A percentile compares a stretch with the other conserved stretches of the same genome.
Conservation (phyloP, 1,284 basidiomycete genomes). For the Coniophora puteana region DNA sequence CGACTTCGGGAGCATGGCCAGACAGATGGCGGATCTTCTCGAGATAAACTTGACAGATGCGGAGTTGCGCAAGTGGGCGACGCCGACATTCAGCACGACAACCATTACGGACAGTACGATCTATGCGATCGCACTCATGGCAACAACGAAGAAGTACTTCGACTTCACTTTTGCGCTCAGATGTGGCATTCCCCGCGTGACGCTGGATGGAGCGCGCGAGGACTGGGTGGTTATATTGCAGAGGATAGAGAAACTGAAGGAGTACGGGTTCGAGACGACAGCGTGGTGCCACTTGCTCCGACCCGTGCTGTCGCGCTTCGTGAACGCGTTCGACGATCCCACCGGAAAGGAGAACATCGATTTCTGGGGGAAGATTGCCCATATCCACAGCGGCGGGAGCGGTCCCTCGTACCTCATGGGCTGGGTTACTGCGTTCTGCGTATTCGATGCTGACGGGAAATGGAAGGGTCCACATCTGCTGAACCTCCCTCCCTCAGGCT, state of each 20-base stretch:
- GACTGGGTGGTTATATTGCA: slow-evolving; percentile 35
- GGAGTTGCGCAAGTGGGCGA: slow-evolving; percentile 36
- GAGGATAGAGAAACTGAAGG: slow-evolving; percentile 32
- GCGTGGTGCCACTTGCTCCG: slow-evolving; percentile 35
- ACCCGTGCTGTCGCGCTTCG: slow-evolving; percentile 35
- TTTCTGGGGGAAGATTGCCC: slow-evolving; percentile 35
- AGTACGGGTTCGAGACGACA: slow-evolving; percentile 32
- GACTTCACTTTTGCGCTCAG: slow-evolving; percentile 23
- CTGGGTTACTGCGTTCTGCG: slow-evolving; percentile 40
- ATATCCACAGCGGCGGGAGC: slow-evolving; percentile 18
- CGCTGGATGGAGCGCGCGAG: slow-evolving; percentile 33
- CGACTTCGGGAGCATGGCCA: slow-evolving; percentile 24
- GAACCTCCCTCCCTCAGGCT: too few species aligned
- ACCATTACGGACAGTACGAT: slow-evolving; percentile 36
- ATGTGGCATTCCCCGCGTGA: slow-evolving; percentile 47
- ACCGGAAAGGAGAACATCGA: slow-evolving; percentile 24
- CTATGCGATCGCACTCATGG: slow-evolving; percentile 42
- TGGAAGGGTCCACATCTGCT: slow-evolving; percentile 31
- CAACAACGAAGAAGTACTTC: slow-evolving; percentile 39
- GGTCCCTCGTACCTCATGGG: slow-evolving; percentile 29
- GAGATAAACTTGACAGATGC: slow-evolving; percentile 33
- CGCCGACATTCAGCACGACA: slow-evolving; percentile 46
- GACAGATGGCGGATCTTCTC: slow-evolving; percentile 31
- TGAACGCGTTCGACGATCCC: slow-evolving; percentile 31
- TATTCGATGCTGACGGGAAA: slow-evolving; percentile 28